phyloP scores from a whole-genome alignment of 169 alveolate species.

The Eimeria acervulina region DNA sequence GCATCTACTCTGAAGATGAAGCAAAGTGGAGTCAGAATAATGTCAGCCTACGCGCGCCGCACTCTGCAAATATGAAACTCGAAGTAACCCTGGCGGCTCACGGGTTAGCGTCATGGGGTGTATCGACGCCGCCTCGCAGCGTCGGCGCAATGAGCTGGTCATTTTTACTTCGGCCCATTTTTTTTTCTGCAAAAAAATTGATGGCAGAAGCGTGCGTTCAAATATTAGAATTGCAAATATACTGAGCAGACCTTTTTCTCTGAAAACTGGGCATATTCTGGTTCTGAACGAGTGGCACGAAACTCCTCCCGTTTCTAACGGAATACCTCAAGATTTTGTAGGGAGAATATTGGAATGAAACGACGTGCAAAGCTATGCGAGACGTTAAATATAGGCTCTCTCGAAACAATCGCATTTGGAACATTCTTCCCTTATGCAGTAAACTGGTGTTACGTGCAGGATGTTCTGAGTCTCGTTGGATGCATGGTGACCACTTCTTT shows the following conservation, averaged over 20 bases:
- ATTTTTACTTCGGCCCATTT: neutral
- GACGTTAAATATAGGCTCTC: neutral
- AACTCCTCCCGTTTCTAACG: neutral
- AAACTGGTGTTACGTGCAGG: neutral
- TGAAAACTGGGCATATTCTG: neutral
- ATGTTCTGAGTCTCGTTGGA: no score
- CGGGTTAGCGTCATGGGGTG: constrained; percentile 14
- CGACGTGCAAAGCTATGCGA: neutral
- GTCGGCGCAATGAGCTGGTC: neutral
- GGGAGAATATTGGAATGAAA: neutral
- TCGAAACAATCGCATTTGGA: neutral
- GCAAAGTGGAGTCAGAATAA: constrained; percentile 59
- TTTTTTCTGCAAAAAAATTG: neutral
- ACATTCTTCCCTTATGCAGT: neutral
- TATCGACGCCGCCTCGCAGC: constrained; percentile 41
- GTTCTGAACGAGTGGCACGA: neutral
- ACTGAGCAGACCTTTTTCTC: neutral
- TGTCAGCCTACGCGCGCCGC: constrained; percentile 59
- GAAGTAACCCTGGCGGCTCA: neutral
- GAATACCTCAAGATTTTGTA: neutral
- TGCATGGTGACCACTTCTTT: neutral
- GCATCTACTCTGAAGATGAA: constrained; percentile 30
- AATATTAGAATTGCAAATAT: neutral
- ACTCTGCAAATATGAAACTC: constrained; percentile 69
- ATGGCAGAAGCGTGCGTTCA: no score